Base-by-base conservation (phyloP, 768 basidiomycete species). In the Lactarius hatsudake region DNA sequence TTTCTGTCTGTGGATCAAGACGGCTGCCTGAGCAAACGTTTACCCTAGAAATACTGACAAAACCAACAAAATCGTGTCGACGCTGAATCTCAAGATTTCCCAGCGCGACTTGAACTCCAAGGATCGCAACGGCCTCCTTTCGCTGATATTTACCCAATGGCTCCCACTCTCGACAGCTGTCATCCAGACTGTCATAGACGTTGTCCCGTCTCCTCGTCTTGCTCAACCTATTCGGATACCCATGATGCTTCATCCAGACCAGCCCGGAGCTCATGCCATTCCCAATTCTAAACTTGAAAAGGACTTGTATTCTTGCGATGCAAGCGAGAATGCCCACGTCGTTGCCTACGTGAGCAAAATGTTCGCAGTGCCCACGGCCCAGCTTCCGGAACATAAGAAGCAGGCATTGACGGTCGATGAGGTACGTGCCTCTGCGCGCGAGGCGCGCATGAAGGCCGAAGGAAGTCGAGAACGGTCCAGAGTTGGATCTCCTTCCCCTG, bases 321-420 rank as follows among this genome's bases (percentile, higher is more conserved):
- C 84, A 2, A 80, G 73, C 1, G 70, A 83, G 1, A 81, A 82
- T 7, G 87, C 89, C 0, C 85, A 78, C 64, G 81, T 94, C 15
- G 85, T 88, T 18, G 96, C 89, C 7, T 97, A 95, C 76, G 91
- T 98, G 57, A 96, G 93, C 83, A 99, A 98, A 77, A 99, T 98
- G 96, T 98, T 98, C 73, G 94, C 95, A 1, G 89, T 98, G 0
- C 78, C 87, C n/a, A 78, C 76, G 26, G 85, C 85, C 63, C 90
- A 95, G 58, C 79, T 99, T 28, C 96, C 96, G 0, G 91, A 95
- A 74, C 88, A 91, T 76, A 93, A 92, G 78, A 86, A 86, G 73
- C 88, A 82, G 71, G 80, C 84, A 20, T 72, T 93, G 57, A 93
- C 90, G 0, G 90, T 91, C 0, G 94, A 96, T 42, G 91, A 96